phyloP scores from a whole-genome alignment of 1,284 basidiomycete species.

The Coniferiporia weirii region DNA sequence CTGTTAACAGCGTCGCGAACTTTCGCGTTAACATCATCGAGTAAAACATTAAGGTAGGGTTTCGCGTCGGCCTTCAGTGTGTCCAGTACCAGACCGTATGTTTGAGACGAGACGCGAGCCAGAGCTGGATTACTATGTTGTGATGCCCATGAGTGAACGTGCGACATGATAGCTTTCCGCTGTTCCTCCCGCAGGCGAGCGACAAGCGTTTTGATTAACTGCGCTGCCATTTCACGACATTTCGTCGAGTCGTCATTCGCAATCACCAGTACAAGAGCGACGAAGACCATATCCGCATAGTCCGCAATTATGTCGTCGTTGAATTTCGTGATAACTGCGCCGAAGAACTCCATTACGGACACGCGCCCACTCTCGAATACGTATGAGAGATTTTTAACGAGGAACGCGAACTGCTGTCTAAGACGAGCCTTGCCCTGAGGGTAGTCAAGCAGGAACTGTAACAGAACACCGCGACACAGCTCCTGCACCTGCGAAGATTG shows the following conservation, averaged over 20 bases:
- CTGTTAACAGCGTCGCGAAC: slow-evolving; percentile 43
- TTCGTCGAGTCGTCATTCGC: slow-evolving; percentile 91
- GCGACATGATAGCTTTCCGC: slow-evolving; percentile 56
- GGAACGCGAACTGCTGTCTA: slow-evolving; percentile 84
- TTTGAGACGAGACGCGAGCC: slow-evolving; percentile 69
- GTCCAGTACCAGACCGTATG: slow-evolving; percentile 77
- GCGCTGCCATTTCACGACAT: slow-evolving; percentile 84
- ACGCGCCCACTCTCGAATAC: slow-evolving; percentile 85
- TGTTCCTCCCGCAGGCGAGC: slow-evolving; percentile 59
- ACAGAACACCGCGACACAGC: slow-evolving; percentile 80
- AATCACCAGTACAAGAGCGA: slow-evolving; percentile 87
- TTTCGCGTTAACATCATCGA: slow-evolving; percentile 55
- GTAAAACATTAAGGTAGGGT: slow-evolving; percentile 47
- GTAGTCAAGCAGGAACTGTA: slow-evolving; percentile 97
- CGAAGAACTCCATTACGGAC: slow-evolving; percentile 89
- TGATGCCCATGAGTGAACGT: slow-evolving; percentile 79
- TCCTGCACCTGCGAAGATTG: slow-evolving; percentile 92
- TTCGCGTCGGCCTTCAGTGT: slow-evolving; percentile 46
- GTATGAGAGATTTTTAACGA: slow-evolving; percentile 93
- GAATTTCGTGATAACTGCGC: slow-evolving; percentile 84
- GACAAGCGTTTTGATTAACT: slow-evolving; percentile 77
- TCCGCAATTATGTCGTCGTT: slow-evolving; percentile 71
- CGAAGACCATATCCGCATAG: slow-evolving; percentile 87
- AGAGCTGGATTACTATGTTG: slow-evolving; percentile 60
- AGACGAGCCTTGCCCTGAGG: slow-evolving; percentile 93